A percentile compares a stretch with the other conserved stretches of the same genome.
Conservation (phyloP, 129 eudicot genomes). For the Flaveria ramosissima region DNA sequence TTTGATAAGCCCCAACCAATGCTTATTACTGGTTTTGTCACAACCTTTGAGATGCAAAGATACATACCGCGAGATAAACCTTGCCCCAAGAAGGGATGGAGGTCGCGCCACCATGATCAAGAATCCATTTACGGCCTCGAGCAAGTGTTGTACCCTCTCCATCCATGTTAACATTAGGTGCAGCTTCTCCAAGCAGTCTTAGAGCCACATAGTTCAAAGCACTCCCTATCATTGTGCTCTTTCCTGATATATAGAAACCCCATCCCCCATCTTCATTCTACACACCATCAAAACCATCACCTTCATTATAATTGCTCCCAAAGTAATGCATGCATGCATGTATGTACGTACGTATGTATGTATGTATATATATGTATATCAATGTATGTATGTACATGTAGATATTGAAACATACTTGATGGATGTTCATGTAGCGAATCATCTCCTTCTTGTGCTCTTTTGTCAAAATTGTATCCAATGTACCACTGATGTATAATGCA, state of each 20-base stretch:
- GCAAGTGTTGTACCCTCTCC: conserved; percentile 27
- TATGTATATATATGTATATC: not conserved
- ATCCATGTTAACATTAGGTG: conserved; percentile 25
- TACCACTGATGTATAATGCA: conserved; percentile 40
- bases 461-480: conserved; percentile 26
- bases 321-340: not conserved
- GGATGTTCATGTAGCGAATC: conserved; percentile 40
- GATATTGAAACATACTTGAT: conserved; percentile 32
- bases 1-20: not conserved
- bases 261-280: conserved; percentile 46
- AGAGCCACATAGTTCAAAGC: conserved; percentile 35
- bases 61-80: conserved; percentile 31
- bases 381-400: not conserved
- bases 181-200: conserved; percentile 33
- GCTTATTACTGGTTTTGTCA: not conserved
- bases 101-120: conserved; percentile 36
- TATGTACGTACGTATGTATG: not conserved
- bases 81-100: conserved; percentile 42
- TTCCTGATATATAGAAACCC: conserved; percentile 34
- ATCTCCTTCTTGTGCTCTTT: conserved; percentile 41
- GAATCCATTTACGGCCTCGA: conserved; percentile 34
- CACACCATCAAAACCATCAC: not conserved
- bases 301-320: not conserved
- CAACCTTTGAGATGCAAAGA: not conserved
- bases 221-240: conserved; percentile 39